Evolutionary conservation across 2,329 filamentous ascomycete species (phyloP).

Genomic region (Aspergillus candidus): DNA sequence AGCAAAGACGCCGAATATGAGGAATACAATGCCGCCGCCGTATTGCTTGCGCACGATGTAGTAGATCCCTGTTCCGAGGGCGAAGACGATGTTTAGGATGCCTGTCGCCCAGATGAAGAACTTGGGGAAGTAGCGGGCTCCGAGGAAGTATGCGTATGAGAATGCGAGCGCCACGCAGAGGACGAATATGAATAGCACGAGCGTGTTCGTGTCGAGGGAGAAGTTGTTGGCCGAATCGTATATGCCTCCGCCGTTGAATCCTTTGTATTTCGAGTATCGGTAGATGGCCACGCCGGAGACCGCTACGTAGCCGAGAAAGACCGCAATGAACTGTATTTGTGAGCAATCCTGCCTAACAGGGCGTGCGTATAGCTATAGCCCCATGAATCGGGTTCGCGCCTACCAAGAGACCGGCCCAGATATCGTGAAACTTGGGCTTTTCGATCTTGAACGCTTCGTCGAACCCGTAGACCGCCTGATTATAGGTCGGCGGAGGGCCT

Average conservation of each 20-base stretch:
- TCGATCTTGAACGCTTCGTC: constrained; percentile 77
- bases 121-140: constrained; percentile 73
- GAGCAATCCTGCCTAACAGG: neutral
- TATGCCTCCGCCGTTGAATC: constrained; percentile 64
- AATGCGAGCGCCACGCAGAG: constrained; percentile 67
- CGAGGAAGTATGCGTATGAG: constrained; percentile 69
- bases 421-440: constrained; percentile 80
- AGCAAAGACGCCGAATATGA: constrained; percentile 74
- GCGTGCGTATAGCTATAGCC: no score
- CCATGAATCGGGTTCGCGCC: constrained; percentile 13
- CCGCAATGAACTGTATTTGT: constrained; percentile 55
- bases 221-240: constrained; percentile 63
- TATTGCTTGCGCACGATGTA: constrained; percentile 73
- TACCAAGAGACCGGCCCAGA: constrained; percentile 80
- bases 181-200: constrained; percentile 77
- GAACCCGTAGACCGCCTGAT: constrained; percentile 48
- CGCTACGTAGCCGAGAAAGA: constrained; percentile 66
- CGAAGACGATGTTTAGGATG: constrained; percentile 78
- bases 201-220: constrained; percentile 71
- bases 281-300: constrained; percentile 70
- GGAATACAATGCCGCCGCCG: constrained; percentile 79
- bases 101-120: constrained; percentile 90
- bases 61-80: constrained; percentile 79
- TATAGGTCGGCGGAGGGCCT: constrained; percentile 27
- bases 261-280: constrained; percentile 62